These are phyloP conservation scores for Phanerodontia chrysosporium DNA, from an alignment of 768 basidiomycete genomes.

Conservation along the genomic window DNA sequence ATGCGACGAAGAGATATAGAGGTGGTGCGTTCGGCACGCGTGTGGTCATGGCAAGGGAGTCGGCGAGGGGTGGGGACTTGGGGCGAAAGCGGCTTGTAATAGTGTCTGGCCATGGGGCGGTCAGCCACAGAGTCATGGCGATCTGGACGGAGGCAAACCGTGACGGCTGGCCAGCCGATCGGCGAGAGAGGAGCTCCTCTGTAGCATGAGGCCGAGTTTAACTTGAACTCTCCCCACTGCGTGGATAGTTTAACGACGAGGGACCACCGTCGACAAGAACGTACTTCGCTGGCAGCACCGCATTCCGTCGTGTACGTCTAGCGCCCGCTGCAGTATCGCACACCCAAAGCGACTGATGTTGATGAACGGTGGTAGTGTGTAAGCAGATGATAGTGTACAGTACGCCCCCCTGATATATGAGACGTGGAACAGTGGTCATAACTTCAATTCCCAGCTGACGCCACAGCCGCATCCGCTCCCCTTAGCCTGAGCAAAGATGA, in stretches of 20 bases:
- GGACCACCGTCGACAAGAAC: no score
- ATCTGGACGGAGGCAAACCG: not conserved
- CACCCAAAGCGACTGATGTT: not conserved
- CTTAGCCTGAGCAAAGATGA: conserved; percentile 48
- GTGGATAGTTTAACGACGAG: no score
- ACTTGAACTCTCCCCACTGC: no score
- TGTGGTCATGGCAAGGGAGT: not conserved
- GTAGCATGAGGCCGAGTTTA: no score
- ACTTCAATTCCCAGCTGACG: conserved; percentile 89
- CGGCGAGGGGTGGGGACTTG: not conserved
- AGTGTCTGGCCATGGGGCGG: not conserved
- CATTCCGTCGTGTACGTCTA: no score
- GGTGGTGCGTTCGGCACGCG: conserved; percentile 8
- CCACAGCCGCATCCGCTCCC: conserved; percentile 93
- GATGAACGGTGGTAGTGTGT: not conserved
- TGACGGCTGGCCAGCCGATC: not conserved
- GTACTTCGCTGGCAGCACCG: no score
- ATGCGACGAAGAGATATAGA: conserved; percentile 2
- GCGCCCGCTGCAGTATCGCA: no score
- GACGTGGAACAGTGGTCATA: conserved; percentile 13
- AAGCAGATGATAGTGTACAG: not conserved
- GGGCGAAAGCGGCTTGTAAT: not conserved
- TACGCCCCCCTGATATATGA: not conserved
- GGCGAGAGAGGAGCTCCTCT: not conserved
- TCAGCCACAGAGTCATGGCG: conserved; percentile 4